These are phyloP conservation scores for Solidago caesia DNA, from an alignment of 129 eudicot species.

Conservation along the genomic window DNA sequence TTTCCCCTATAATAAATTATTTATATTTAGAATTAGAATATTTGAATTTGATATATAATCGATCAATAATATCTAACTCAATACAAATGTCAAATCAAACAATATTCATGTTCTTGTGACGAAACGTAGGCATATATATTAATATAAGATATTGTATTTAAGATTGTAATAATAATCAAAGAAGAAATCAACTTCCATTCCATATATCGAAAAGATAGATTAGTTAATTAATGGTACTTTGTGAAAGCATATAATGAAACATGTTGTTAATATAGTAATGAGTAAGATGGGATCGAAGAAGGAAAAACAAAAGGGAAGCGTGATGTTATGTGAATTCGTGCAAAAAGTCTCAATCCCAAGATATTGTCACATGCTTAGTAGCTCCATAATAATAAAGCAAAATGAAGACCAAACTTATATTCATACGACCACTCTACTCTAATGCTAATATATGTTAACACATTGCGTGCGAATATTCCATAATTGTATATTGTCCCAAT, in stretches of 20 bases:
- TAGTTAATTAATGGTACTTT: background rate
- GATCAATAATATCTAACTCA: no score
- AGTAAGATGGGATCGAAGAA: constrained; percentile 39
- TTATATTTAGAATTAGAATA: no score
- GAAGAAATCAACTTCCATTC: constrained; percentile 22
- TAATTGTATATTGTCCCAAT: constrained; percentile 29
- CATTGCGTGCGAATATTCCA: constrained; percentile 39
- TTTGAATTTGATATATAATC: no score
- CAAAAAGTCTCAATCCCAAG: constrained; percentile 39
- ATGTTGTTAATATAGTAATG: constrained; percentile 25
- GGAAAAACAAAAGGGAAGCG: constrained; percentile 29
- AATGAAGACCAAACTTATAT: constrained; percentile 5
- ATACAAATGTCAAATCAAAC: no score
- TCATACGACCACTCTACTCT: constrained; percentile 31
- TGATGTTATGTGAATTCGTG: constrained; percentile 24
- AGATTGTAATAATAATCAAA: background rate
- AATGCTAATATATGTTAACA: constrained; percentile 22
- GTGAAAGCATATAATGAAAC: background rate
- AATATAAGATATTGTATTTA: background rate
- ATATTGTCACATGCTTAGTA: constrained; percentile 37
- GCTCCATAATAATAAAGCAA: constrained; percentile 32
- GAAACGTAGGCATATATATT: background rate
- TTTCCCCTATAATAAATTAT: no score
- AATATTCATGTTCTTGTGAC: background rate
- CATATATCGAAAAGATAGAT: constrained; percentile 5